These are phyloP conservation scores for Neurospora africana DNA, from an alignment of 495 filamentous ascomycete species.

Conservation along the genomic window DNA sequence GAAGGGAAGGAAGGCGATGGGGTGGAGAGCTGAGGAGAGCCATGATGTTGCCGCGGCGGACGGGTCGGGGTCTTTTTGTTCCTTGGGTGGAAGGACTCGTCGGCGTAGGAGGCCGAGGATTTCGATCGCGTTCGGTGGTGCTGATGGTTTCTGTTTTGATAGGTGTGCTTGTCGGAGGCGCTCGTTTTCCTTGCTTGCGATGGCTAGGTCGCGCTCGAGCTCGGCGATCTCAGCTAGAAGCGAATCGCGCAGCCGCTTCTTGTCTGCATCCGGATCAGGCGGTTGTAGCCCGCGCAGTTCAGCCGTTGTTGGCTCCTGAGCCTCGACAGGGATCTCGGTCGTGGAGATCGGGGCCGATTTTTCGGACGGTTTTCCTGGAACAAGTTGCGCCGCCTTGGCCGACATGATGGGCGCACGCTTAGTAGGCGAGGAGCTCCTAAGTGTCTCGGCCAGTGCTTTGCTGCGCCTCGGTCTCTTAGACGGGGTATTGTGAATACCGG, in stretches of 20 bases:
- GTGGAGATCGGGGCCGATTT: background rate
- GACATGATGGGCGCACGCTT: slow-evolving; percentile 24
- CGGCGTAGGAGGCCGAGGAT: slow-evolving; percentile 28
- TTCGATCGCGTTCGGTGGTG: slow-evolving; percentile 18
- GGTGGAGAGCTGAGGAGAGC: slow-evolving; percentile 32
- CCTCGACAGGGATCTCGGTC: background rate
- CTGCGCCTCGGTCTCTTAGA: slow-evolving; percentile 32
- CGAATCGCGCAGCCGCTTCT: slow-evolving; percentile 27
- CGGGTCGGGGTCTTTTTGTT: slow-evolving; percentile 15
- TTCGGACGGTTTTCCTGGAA: slow-evolving; percentile 2
- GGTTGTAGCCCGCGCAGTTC: slow-evolving; percentile 26
- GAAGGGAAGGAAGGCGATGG: slow-evolving; percentile 42
- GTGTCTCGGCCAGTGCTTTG: slow-evolving; percentile 26
- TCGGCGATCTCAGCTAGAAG: slow-evolving; percentile 27
- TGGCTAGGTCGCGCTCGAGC: slow-evolving; percentile 26
- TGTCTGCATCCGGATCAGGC: slow-evolving; percentile 26
- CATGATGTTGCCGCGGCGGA: slow-evolving; percentile 12
- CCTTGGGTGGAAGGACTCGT: slow-evolving; percentile 26
- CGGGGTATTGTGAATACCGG: slow-evolving; percentile 44
- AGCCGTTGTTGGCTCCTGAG: slow-evolving; percentile 6
- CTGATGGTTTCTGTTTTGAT: slow-evolving; percentile 5
- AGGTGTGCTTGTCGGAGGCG: slow-evolving; percentile 23
- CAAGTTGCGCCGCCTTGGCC: background rate
- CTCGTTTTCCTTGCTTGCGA: slow-evolving; percentile 30
- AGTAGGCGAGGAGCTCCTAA: slow-evolving; percentile 34